Conservation (phyloP, 176 grass and related monocot genomes). For the Secale cereale region DNA sequence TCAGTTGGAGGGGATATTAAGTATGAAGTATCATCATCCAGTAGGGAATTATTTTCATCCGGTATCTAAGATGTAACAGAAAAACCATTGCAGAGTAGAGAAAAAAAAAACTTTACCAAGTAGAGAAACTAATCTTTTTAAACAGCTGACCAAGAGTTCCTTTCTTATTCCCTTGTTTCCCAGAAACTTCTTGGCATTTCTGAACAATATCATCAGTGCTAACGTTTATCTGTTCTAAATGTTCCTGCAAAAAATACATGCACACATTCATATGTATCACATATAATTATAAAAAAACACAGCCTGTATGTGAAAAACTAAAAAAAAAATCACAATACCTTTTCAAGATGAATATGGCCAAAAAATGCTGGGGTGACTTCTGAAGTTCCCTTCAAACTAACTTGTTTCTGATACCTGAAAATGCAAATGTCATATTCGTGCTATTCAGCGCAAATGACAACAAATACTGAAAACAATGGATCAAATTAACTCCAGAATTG, state of each 20-base stretch:
- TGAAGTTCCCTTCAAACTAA: constrained; percentile 37
- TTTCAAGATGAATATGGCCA: constrained; percentile 86
- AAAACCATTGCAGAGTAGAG: neutral
- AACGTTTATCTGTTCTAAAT: constrained; percentile 63
- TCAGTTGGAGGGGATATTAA: neutral
- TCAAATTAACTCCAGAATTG: neutral
- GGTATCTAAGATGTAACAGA: neutral
- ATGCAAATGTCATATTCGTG: neutral
- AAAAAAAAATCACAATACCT: constrained; percentile 39
- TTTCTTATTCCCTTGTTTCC: constrained; percentile 69
- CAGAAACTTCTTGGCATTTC: constrained; percentile 62
- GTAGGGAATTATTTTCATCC: neutral
- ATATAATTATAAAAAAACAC: neutral
- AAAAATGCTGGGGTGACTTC: constrained; percentile 59
- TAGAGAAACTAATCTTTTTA: constrained; percentile 59
- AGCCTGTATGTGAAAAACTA: neutral
- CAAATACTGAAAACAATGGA: neutral
- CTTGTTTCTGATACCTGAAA: constrained; percentile 74
- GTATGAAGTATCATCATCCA: neutral
- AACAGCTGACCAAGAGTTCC: constrained; percentile 63
- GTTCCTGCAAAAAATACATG: constrained; percentile 42
- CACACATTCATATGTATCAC: neutral
- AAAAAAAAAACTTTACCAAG: constrained; percentile 38
- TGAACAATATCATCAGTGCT: constrained; percentile 54
- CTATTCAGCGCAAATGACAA: neutral